Conservation (phyloP, 176 grass and related monocot species). For the Rhipidocladum racemiflorum region DNA sequence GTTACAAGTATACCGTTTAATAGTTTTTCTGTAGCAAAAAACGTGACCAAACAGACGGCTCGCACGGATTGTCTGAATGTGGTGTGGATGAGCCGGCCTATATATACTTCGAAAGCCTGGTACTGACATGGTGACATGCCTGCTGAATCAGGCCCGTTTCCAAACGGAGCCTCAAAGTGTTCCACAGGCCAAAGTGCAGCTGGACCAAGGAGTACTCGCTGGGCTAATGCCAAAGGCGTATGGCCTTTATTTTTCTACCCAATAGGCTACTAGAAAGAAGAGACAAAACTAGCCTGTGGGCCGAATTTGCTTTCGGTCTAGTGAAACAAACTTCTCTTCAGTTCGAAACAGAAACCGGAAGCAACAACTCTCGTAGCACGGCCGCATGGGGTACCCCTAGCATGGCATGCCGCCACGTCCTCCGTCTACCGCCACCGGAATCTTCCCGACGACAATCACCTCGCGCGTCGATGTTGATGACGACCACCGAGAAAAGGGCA, state of each 20-base stretch:
- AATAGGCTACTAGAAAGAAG: too few species aligned
- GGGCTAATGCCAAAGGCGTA: neutral
- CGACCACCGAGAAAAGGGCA: neutral
- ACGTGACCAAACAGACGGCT: neutral
- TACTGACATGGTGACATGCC: neutral
- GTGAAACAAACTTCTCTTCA: neutral
- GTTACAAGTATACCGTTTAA: too few species aligned
- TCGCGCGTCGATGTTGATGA: neutral
- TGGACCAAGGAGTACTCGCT: neutral
- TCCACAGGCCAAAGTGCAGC: neutral
- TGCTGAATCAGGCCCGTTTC: neutral
- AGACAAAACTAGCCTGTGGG: neutral
- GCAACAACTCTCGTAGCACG: neutral
- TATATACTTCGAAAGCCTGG: neutral
- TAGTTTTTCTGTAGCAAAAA: too few species aligned
- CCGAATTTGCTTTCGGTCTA: too few species aligned
- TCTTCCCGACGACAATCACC: slow-evolving; percentile 35
- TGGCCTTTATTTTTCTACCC: too few species aligned
- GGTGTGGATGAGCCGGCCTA: neutral
- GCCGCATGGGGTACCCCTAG: neutral
- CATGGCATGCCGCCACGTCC: slow-evolving; percentile 59
- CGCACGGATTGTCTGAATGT: neutral
- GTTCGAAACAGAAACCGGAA: neutral
- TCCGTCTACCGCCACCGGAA: slow-evolving; percentile 44
- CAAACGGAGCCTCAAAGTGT: neutral